These are phyloP conservation scores for Physaria fendleri DNA, from an alignment of 345 rosid species.

Conservation along the genomic window DNA sequence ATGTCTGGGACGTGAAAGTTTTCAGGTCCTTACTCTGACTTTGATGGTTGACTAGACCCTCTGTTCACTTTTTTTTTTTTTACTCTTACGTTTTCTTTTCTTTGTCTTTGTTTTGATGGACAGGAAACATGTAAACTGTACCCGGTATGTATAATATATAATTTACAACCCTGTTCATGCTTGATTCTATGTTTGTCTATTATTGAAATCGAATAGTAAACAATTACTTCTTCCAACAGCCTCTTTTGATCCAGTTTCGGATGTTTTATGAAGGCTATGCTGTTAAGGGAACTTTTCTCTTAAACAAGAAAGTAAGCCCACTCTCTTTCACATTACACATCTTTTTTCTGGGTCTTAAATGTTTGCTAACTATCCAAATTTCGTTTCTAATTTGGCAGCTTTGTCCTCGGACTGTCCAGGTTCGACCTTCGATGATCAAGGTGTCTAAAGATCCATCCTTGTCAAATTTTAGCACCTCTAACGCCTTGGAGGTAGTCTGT, in stretches of 20 bases:
- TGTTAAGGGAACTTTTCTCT: slow-evolving; percentile 68
- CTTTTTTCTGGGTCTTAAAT: neutral
- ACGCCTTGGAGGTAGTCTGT: slow-evolving; percentile 57
- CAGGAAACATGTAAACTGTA: slow-evolving; percentile 20
- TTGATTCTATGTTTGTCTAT: neutral
- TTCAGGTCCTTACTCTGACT: slow-evolving; percentile 11
- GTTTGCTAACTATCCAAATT: neutral
- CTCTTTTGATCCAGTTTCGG: slow-evolving; percentile 73
- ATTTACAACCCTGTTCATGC: neutral
- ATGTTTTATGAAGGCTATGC: slow-evolving; percentile 65
- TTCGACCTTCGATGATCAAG: slow-evolving; percentile 69
- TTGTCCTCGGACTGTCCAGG: slow-evolving; percentile 37
- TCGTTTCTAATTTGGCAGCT: slow-evolving; percentile 35
- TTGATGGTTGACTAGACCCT: neutral
- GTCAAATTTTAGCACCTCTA: slow-evolving; percentile 21
- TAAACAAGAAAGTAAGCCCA: slow-evolving; percentile 53
- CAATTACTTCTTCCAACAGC: slow-evolving; percentile 35
- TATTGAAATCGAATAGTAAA: slow-evolving; percentile 1
- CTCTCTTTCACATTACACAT: neutral
- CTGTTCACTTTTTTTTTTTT: neutral
- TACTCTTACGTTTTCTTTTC: neutral
- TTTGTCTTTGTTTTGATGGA: neutral
- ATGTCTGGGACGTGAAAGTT: neutral
- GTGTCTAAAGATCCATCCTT: slow-evolving; percentile 35
- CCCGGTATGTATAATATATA: slow-evolving; percentile 32